A percentile compares a stretch with the other conserved stretches of the same genome.
These are phyloP conservation scores for Sinapis alba DNA, from an alignment of 441 rosid species.

Conservation along the genomic window DNA sequence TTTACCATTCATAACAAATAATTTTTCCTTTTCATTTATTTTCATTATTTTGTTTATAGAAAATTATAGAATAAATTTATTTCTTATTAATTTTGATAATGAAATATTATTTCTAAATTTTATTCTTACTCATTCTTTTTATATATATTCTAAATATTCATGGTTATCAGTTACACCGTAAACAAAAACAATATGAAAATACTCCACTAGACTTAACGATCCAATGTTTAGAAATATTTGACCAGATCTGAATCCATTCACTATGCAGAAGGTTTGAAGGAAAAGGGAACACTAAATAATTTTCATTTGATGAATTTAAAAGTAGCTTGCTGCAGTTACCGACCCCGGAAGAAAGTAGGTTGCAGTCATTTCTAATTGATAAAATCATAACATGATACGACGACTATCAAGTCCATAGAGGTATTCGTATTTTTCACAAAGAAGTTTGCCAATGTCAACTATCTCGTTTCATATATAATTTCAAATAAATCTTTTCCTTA, in stretches of 20 bases:
- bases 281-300: not conserved
- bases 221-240: not conserved
- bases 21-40: no score
- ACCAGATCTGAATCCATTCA: not conserved
- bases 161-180: no score
- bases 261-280: not conserved
- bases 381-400: not conserved
- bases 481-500: not conserved
- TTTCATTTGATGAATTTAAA: not conserved
- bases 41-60: no score
- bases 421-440: not conserved
- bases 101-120: no score
- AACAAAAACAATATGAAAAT: no score
- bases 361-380: not conserved
- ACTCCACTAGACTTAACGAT: not conserved
- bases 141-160: no score
- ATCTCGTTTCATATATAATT: not conserved
- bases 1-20: no score
- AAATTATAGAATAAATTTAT: no score
- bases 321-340: not conserved
- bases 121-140: no score
- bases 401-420: not conserved
- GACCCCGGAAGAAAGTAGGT: not conserved
- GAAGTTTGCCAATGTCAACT: no score
- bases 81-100: no score